phyloP scores from a whole-genome alignment of 1,284 basidiomycete species.

The Microstroma glucosiphilum region DNA sequence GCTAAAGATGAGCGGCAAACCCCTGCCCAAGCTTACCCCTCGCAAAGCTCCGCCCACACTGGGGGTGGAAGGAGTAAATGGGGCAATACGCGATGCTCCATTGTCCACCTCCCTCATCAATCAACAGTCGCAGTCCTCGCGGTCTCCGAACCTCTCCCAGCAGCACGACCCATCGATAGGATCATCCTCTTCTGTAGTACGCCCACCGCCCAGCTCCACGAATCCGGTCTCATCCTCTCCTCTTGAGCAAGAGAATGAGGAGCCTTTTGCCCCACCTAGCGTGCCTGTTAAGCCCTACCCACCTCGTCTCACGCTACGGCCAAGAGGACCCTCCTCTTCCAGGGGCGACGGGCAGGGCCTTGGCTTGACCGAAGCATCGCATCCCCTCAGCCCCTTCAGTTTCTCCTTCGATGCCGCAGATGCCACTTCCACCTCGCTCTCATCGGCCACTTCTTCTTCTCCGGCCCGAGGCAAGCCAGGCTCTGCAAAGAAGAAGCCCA shows the following conservation, averaged over 20 bases:
- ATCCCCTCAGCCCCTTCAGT: neutral
- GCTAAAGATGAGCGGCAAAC: slow-evolving; percentile 1
- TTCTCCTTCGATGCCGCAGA: neutral
- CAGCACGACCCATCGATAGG: neutral
- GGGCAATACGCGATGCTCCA: too few species aligned
- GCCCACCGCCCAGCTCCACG: neutral
- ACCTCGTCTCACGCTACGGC: neutral
- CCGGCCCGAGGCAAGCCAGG: neutral
- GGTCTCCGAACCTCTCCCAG: too few species aligned
- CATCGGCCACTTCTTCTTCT: neutral
- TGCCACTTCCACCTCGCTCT: neutral
- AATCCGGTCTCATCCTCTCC: too few species aligned
- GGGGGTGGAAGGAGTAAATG: neutral
- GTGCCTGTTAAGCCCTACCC: neutral
- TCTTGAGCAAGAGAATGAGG: neutral
- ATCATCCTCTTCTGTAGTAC: neutral
- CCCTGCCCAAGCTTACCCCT: slow-evolving; percentile 1
- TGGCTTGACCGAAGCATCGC: neutral
- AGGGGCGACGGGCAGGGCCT: too few species aligned
- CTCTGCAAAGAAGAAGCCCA: too few species aligned
- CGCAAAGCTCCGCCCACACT: neutral
- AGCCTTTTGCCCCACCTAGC: neutral
- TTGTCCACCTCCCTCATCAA: too few species aligned
- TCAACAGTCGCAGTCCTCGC: too few species aligned
- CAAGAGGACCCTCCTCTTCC: neutral